These are phyloP conservation scores for Aspergillus saccharolyticus DNA, from an alignment of 495 filamentous ascomycete species.

Conservation along the genomic window DNA sequence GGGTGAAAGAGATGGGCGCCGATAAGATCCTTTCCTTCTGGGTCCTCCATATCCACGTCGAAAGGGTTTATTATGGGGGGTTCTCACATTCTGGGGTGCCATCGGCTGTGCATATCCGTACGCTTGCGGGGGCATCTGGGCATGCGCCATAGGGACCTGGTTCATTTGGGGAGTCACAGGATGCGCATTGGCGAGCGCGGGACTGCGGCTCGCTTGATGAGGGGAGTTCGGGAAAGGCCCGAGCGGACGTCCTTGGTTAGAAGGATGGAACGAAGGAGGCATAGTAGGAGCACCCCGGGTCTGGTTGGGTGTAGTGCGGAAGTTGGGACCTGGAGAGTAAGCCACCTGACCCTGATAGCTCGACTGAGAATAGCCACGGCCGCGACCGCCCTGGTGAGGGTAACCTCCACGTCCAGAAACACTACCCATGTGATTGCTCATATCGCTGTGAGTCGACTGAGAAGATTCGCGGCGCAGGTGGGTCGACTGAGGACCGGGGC, in stretches of 20 bases:
- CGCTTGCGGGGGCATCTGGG: slow-evolving; percentile 50
- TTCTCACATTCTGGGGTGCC: slow-evolving; percentile 62
- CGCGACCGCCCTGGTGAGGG: slow-evolving; percentile 56
- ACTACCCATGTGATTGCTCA: slow-evolving; percentile 53
- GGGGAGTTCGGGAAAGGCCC: slow-evolving; percentile 61
- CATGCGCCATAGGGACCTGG: slow-evolving; percentile 51
- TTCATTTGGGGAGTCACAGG: slow-evolving; percentile 67
- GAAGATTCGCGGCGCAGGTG: slow-evolving; percentile 81
- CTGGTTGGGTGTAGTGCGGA: slow-evolving; percentile 55
- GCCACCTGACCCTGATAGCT: slow-evolving; percentile 58
- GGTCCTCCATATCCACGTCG: slow-evolving; percentile 22
- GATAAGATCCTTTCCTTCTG: slow-evolving; percentile 13
- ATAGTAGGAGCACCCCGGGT: slow-evolving; percentile 60
- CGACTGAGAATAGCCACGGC: slow-evolving; percentile 59
- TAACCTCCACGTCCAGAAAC: slow-evolving; percentile 52
- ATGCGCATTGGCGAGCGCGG: slow-evolving; percentile 61
- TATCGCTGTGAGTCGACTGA: slow-evolving; percentile 72
- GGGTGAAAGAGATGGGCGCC: slow-evolving; percentile 14
- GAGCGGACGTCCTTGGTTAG: slow-evolving; percentile 50
- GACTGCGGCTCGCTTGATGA: slow-evolving; percentile 59
- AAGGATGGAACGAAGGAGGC: slow-evolving; percentile 57
- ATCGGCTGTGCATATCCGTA: slow-evolving; percentile 60
- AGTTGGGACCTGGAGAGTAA: slow-evolving; percentile 60
- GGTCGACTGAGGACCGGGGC: slow-evolving; percentile 57
- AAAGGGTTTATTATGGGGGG: slow-evolving; percentile 25